A percentile compares a stretch with the other conserved stretches of the same genome.
phyloP scores from a whole-genome alignment of 306 rosid species.

The Castanea crenata region DNA sequence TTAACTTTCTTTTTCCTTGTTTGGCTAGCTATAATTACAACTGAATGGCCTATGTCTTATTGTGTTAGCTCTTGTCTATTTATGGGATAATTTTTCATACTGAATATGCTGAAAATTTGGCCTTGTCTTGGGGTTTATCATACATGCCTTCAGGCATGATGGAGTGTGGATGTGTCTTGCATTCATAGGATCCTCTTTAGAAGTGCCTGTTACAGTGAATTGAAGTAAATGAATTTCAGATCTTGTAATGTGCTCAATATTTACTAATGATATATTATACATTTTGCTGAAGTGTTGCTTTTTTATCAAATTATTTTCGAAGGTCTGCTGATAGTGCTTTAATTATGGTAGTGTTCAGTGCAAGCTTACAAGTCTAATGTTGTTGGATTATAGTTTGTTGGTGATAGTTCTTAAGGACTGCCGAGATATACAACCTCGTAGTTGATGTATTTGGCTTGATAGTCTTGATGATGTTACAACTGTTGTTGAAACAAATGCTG shows the following conservation, averaged over 20 bases:
- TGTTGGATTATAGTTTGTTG: conserved; percentile 26
- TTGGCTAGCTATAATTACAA: too few relatives aligned
- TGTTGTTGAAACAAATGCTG: conserved; percentile 25
- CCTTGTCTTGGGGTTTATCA: too few relatives aligned
- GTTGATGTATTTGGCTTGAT: conserved; percentile 36
- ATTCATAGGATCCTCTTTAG: background rate
- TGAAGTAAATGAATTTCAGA: too few relatives aligned
- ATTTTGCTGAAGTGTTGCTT: too few relatives aligned
- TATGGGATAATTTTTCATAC: too few relatives aligned
- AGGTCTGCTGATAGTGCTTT: background rate
- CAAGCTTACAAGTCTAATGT: conserved; percentile 1
- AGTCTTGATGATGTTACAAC: conserved; percentile 26
- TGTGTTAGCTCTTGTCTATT: too few relatives aligned
- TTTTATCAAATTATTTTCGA: background rate
- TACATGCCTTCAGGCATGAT: too few relatives aligned
- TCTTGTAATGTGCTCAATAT: background rate
- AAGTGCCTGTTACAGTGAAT: background rate
- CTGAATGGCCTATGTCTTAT: too few relatives aligned
- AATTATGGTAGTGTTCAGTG: background rate
- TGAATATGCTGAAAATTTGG: too few relatives aligned
- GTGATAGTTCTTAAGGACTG: conserved; percentile 92
- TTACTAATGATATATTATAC: background rate
- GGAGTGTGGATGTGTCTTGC: too few relatives aligned
- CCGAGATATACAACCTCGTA: conserved; percentile 83
- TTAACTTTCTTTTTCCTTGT: too few relatives aligned